A percentile compares a stretch with the other conserved stretches of the same genome.
Evolutionary conservation across 495 filamentous ascomycete species (phyloP).

Genomic region (Penicillium canescens): DNA sequence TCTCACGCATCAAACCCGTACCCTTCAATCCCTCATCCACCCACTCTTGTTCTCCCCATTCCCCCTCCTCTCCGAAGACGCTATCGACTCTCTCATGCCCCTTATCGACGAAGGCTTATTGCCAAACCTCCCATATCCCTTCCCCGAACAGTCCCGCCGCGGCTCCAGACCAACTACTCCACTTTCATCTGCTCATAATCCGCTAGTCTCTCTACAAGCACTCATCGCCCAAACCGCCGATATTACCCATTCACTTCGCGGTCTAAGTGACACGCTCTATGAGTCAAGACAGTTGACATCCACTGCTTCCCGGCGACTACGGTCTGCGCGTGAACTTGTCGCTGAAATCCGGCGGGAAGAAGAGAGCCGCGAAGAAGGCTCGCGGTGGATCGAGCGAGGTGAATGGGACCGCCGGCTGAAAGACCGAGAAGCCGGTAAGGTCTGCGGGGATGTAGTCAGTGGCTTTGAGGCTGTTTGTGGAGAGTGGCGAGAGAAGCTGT

Average conservation of each 20-base stretch:
- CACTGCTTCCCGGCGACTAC: slow-evolving; percentile 72
- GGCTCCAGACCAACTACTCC: slow-evolving; percentile 43
- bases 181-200: slow-evolving; percentile 33
- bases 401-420: slow-evolving; percentile 76
- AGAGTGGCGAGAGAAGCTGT: slow-evolving; percentile 59
- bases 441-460: slow-evolving; percentile 81
- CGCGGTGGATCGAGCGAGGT: slow-evolving; percentile 74
- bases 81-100: slow-evolving; percentile 65
- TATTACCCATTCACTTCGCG: slow-evolving; percentile 75
- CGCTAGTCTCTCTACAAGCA: slow-evolving; percentile 55
- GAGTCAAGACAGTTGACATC: slow-evolving; percentile 88
- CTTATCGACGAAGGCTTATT: slow-evolving; percentile 59
- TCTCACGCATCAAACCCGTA: slow-evolving; percentile 79
- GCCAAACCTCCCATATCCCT: slow-evolving; percentile 48
- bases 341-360: slow-evolving; percentile 80
- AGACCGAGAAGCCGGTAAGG: slow-evolving; percentile 73
- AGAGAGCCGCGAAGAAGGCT: slow-evolving; percentile 76
- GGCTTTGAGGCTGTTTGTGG: slow-evolving; percentile 89
- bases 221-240: slow-evolving; percentile 65
- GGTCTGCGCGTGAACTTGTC: slow-evolving; percentile 75
- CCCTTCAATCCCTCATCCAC: slow-evolving; percentile 77
- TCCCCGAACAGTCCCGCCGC: slow-evolving; percentile 52
- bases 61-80: slow-evolving; percentile 61
- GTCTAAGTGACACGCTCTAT: slow-evolving; percentile 88
- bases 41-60: slow-evolving; percentile 57